phyloP scores from a whole-genome alignment of 306 rosid genomes.

The Prunus kanzakura region DNA sequence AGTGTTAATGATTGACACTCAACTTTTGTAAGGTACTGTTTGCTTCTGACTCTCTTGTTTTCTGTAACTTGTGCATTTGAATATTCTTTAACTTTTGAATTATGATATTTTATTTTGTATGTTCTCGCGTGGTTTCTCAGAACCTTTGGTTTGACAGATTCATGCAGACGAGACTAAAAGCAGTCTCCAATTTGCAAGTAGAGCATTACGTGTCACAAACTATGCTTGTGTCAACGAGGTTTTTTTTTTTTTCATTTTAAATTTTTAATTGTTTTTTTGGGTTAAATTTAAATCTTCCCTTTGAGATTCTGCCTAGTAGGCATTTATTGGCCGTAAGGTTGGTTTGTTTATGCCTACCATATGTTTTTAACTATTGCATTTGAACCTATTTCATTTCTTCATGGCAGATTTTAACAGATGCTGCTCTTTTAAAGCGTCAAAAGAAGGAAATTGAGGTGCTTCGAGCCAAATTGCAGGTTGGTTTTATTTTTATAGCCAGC shows the following conservation, averaged over 20 bases:
- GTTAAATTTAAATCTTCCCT: constrained; percentile 13
- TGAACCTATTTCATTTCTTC: constrained; percentile 16
- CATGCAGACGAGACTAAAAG: constrained; percentile 97
- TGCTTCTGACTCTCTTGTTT: not conserved
- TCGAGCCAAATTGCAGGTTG: constrained; percentile 86
- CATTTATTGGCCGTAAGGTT: not conserved
- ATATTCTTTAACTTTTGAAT: not conserved
- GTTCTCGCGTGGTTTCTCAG: constrained; percentile 26
- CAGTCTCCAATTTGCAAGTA: constrained; percentile 95
- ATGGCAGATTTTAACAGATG: constrained; percentile 90
- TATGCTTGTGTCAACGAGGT: constrained; percentile 98
- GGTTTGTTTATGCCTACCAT: constrained; percentile 19
- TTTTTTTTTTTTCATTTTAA: constrained; percentile 8
- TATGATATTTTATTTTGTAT: not conserved
- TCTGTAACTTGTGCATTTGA: not conserved
- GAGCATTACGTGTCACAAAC: constrained; percentile 91
- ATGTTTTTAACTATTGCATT: constrained; percentile 12
- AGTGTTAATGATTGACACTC: not conserved
- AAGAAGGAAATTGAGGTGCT: constrained; percentile 94
- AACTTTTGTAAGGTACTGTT: too few relatives aligned
- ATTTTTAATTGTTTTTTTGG: constrained; percentile 16
- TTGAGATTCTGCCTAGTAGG: constrained; percentile 10
- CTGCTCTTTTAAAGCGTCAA: constrained; percentile 95
- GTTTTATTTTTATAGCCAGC: constrained; percentile 14
- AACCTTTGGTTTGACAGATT: constrained; percentile 46